Evolutionary conservation across 345 rosid genomes (phyloP), one percentile per base, ranked within the genome.

Genomic region (Syzygium grande): DNA sequence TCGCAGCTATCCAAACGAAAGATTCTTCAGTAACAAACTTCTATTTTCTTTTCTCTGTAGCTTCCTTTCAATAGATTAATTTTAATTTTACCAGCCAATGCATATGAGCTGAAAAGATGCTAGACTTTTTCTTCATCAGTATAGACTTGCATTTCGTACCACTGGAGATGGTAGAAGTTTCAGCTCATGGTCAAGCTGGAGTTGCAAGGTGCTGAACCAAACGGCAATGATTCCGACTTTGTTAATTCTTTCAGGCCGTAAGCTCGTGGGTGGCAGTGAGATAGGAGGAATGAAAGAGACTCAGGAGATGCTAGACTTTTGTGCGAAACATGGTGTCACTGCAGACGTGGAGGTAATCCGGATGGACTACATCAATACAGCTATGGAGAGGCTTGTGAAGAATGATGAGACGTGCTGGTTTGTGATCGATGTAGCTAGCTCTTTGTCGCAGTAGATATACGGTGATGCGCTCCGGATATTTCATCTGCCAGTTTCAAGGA

Each of bases 331-430:
- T 86, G 93, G 92, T 51, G 93, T 95, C 58, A 55, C 93, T 21
- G 93, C 99, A 21, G 98, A 97, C 87, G 94, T 97, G 52, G 99
- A 97, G 91, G 90, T 96, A 88, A 93, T 95, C 41, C 89, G 84
- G 89, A 94, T 96, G 90, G 96, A 95, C 65, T 90, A 96, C 53
- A 92, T 97, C 89, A 97, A 95, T 90, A 49, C 91, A 10, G 98
- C 99, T 19, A 92, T 96, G 93, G 98, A 95, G 4, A 93, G 98
- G 93, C 97, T 97, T 61, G 96, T 95, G 19, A 97, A 93, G 88
- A 92, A 97, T 49, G 98, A 96, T 92, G 97, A 96, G 91, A 91
- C 91, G 88, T 96, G 95, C 90, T 92, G 98, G 86, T 97, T 97
- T 86, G 98, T 97, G 88, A 95, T 97, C 43, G 99, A 97, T 61